These are phyloP conservation scores for Hygrophila difformis DNA, from an alignment of 257 asterid species.

Conservation along the genomic window DNA sequence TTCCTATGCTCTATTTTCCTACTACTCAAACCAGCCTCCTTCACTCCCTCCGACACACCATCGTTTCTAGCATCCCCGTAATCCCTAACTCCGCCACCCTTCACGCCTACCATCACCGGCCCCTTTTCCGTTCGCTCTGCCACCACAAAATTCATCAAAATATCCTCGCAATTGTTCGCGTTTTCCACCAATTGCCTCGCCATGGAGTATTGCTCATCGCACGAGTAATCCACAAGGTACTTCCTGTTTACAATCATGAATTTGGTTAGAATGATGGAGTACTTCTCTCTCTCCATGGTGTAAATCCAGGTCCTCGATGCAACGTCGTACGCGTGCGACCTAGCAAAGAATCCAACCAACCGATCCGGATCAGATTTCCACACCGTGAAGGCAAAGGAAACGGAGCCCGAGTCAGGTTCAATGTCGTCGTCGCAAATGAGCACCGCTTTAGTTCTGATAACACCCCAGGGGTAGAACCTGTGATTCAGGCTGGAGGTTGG, in stretches of 20 bases:
- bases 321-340: slow-evolving; percentile 78
- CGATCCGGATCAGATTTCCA: slow-evolving; percentile 68
- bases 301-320: slow-evolving; percentile 57
- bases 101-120: slow-evolving; percentile 55
- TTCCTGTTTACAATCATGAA: slow-evolving; percentile 47
- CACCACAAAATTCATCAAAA: slow-evolving; percentile 73
- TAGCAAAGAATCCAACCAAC: slow-evolving; percentile 63
- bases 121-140: slow-evolving; percentile 48
- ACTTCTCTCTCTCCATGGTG: slow-evolving; percentile 57
- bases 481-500: slow-evolving; percentile 66
- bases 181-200: slow-evolving; percentile 41
- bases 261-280: slow-evolving; percentile 73
- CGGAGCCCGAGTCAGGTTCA: slow-evolving; percentile 40
- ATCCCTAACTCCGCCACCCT: slow-evolving; percentile 60
- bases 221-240: slow-evolving; percentile 52
- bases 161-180: slow-evolving; percentile 75
- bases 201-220: slow-evolving; percentile 26
- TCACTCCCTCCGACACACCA: slow-evolving; percentile 31
- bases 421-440: slow-evolving; percentile 91
- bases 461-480: slow-evolving; percentile 58
- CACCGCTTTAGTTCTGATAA: slow-evolving; percentile 51
- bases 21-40: slow-evolving; percentile 78
- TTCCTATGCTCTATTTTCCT: slow-evolving; percentile 66
- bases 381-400: slow-evolving; percentile 54
- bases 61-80: slow-evolving; percentile 89